Evolutionary conservation across 768 basidiomycete species (phyloP).

Genomic region (Podaxis carcinomalis): DNA sequence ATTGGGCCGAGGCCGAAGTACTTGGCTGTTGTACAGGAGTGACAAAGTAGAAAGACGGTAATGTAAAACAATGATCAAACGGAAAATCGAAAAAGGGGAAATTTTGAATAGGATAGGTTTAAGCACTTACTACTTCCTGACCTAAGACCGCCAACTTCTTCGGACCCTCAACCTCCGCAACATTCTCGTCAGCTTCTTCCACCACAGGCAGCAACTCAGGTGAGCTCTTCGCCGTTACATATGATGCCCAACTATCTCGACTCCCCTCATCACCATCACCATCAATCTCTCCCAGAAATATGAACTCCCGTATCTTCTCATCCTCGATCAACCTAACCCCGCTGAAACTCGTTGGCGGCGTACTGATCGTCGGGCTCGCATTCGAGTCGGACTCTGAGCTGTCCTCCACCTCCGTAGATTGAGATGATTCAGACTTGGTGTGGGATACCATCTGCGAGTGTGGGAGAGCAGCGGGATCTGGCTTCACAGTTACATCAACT

Average conservation of each 20-base stretch:
- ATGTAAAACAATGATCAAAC: neutral
- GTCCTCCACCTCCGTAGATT: neutral
- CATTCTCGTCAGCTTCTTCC: neutral
- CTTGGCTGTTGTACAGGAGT: neutral
- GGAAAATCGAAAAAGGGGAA: neutral
- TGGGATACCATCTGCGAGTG: neutral
- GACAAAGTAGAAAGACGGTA: neutral
- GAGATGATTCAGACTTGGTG: neutral
- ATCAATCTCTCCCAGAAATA: neutral
- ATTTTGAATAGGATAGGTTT: neutral
- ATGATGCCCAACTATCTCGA: conserved; percentile 31
- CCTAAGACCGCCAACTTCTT: neutral
- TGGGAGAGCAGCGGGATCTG: neutral
- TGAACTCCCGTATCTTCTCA: conserved; percentile 15
- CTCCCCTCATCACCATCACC: neutral
- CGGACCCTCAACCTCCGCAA: neutral
- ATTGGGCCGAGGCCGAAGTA: neutral
- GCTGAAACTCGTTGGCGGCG: conserved; percentile 11
- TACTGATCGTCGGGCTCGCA: conserved; percentile 3
- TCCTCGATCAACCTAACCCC: neutral
- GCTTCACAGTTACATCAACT: neutral
- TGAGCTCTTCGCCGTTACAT: conserved; percentile 29
- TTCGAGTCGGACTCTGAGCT: neutral
- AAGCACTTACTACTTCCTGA: neutral
- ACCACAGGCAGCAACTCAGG: conserved; percentile 18